Evolutionary conservation across 1,284 basidiomycete species (phyloP), one percentile per base, ranked within the genome.

Genomic region (Anthracocystis walkeri): DNA sequence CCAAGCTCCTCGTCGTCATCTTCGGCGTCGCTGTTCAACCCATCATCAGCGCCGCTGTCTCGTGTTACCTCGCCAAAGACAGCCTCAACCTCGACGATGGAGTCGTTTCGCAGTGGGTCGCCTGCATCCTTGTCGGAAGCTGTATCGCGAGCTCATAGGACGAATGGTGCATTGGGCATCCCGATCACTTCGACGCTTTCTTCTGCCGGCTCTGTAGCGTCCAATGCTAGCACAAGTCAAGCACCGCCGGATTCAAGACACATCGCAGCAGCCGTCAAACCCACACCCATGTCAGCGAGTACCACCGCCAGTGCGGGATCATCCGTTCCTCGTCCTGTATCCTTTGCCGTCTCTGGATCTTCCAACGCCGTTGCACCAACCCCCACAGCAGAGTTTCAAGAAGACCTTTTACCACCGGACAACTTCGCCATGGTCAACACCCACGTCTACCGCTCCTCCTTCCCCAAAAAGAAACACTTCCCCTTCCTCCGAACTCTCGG

Each of bases 381-480:
- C 8, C 55, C 18, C 27, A 31, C 48, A 6, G 1, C 38, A 1
- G 76, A 58, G 33, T 70, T 65, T 18, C 69, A 73, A 35, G 70
- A 67, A 58, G 74, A 76, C 20, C 62, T 84, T 7, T 57, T 83
- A 4, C 83, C 83, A 25, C 83, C 83, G 4, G 83, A 84, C 46
- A 84, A 84, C 58, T 84, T 84, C 74, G 62, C 87, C 82, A 75
- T 85, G 82, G 86, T 87, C 61, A 84, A 85, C 35, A 82, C 85
- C 5, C 86, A 87, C 20, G 85, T 89, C 18, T 89, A 88, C 74
- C 82, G 88, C 16, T 86, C 83, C 54, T 86, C 85, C 8, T 89
- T 89, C 66, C 89, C 89, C 11, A 87, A 87, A 64, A 86, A 86
- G 76, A 86, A 87, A 65, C 87, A 89, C 75, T 89, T 89, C 72